Percentiles rank a stretch among this genome's conserved stretches.
These are phyloP conservation scores for Colletotrichum gloeosporioides DNA, from an alignment of 2,329 filamentous ascomycete genomes.

Conservation along the genomic window DNA sequence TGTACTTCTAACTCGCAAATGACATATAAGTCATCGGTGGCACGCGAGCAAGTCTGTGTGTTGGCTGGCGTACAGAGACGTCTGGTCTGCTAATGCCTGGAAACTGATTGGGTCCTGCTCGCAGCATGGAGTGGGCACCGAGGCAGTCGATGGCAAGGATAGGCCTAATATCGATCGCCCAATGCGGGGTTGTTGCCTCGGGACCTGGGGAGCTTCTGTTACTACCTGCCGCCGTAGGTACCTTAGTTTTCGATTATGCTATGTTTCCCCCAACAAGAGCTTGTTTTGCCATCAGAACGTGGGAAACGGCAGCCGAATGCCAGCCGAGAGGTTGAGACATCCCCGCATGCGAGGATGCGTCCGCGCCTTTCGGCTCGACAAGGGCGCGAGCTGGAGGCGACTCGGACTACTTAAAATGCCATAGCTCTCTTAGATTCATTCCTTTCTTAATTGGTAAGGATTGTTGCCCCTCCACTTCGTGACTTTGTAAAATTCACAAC, in stretches of 20 bases:
- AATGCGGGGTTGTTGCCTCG: slow-evolving; percentile 15
- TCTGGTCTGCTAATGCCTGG: neutral
- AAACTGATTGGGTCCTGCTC: neutral
- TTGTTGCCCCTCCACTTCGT: neutral
- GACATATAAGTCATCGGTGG: neutral
- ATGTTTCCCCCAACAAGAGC: neutral
- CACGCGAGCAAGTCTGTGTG: neutral
- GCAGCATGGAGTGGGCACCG: neutral
- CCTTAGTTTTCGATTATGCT: neutral
- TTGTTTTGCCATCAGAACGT: neutral
- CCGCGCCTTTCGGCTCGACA: neutral
- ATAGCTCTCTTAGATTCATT: neutral
- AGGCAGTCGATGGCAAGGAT: neutral
- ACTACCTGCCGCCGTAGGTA: neutral
- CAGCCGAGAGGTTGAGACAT: neutral
- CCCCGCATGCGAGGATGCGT: neutral
- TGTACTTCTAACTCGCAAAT: neutral
- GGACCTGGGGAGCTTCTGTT: neutral
- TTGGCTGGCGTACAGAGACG: neutral
- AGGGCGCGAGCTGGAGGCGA: neutral
- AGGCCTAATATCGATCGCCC: neutral
- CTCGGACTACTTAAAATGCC: neutral
- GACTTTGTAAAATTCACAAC: neutral
- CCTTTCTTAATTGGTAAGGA: accelerated
- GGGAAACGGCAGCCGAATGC: neutral